These are phyloP conservation scores for Penicillium longicatenatum DNA, from an alignment of 495 filamentous ascomycete genomes.

Conservation along the genomic window DNA sequence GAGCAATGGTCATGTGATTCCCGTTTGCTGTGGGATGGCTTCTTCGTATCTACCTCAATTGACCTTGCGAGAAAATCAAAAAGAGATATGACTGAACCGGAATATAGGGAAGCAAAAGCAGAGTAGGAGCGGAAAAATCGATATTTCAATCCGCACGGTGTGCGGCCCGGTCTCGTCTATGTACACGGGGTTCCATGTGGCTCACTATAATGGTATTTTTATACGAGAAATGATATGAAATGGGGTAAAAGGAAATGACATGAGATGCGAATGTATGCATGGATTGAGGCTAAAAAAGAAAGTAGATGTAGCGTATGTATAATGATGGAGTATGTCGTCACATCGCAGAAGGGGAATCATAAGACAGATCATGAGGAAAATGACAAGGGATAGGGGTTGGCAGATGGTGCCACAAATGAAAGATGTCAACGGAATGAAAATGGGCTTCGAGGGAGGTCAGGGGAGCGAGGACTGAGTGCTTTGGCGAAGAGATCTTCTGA, in stretches of 20 bases:
- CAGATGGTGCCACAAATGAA: neutral
- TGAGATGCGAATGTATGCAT: conserved; percentile 10
- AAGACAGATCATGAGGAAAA: conserved; percentile 22
- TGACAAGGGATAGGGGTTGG: neutral
- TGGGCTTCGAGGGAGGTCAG: conserved; percentile 75
- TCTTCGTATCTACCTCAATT: neutral
- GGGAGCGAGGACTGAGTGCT: conserved; percentile 76
- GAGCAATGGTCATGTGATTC: neutral
- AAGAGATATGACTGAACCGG: neutral
- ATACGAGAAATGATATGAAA: conserved; percentile 22
- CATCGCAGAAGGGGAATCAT: conserved; percentile 37
- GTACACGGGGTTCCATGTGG: conserved; percentile 22
- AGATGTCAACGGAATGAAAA: conserved; percentile 53
- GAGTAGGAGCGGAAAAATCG: neutral
- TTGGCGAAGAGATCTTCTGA: conserved; percentile 77
- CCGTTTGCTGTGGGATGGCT: neutral
- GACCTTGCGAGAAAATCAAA: neutral
- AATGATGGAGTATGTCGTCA: conserved; percentile 20
- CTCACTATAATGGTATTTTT: conserved; percentile 17
- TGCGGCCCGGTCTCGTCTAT: conserved; percentile 16
- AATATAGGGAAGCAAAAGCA: neutral
- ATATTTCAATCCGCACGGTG: neutral
- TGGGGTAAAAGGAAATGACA: conserved; percentile 6
- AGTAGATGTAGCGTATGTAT: conserved; percentile 8
- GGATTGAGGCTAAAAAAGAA: neutral